These are phyloP conservation scores for Aspergillus spinulosporus DNA, from an alignment of 2,329 filamentous ascomycete species.

Conservation along the genomic window DNA sequence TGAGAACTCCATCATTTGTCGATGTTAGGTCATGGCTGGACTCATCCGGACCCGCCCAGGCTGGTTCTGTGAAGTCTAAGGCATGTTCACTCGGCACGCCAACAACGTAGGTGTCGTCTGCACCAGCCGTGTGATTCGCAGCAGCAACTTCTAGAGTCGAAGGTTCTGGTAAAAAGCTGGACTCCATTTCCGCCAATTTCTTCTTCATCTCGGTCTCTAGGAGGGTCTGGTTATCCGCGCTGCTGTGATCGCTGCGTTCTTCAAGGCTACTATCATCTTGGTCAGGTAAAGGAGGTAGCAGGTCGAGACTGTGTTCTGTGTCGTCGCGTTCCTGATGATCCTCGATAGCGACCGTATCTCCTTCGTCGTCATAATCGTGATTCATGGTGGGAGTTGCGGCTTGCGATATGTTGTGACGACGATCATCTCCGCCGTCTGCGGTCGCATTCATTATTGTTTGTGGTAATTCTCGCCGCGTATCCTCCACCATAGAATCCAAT, in stretches of 20 bases:
- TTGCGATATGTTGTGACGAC: conserved; percentile 20
- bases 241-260: conserved; percentile 34
- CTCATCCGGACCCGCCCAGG: conserved; percentile 28
- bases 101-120: conserved; percentile 48
- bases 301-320: conserved; percentile 24
- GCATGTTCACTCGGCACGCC: conserved; percentile 34
- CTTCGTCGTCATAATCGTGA: conserved; percentile 21
- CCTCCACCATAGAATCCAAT: conserved; percentile 34
- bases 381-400: conserved; percentile 20
- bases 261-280: conserved; percentile 39
- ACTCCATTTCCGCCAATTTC: conserved; percentile 63
- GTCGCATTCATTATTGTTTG: conserved; percentile 25
- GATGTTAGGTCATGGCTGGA: conserved; percentile 22
- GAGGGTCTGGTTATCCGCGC: conserved; percentile 41
- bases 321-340: conserved; percentile 28
- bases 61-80: conserved; percentile 27
- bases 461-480: conserved; percentile 28
- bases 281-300: conserved; percentile 36
- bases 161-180: conserved; percentile 61
- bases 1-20: conserved; percentile 20
- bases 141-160: conserved; percentile 44
- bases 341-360: conserved; percentile 20
- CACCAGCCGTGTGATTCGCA: conserved; percentile 30
- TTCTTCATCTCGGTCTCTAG: conserved; percentile 60
- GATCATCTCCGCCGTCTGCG: conserved; percentile 14